Conservation (phyloP, 176 grass and related monocot genomes). For the Urochloa ruziziensis region DNA sequence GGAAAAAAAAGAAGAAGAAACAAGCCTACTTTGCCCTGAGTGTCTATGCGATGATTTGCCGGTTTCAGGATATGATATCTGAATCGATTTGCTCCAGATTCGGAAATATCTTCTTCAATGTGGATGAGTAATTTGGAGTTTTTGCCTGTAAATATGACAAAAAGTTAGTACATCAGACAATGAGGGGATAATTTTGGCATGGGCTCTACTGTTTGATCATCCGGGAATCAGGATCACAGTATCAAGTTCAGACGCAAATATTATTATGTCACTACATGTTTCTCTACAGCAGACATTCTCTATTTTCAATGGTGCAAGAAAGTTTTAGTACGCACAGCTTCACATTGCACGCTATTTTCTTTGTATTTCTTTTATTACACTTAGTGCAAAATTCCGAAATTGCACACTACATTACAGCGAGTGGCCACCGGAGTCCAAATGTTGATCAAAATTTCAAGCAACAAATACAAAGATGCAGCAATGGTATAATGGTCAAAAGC, state of each 20-base stretch:
- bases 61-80: constrained; percentile 65
- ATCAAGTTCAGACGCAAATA: not conserved
- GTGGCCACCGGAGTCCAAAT: not conserved
- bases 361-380: not conserved
- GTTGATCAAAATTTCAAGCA: not conserved
- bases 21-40: not conserved
- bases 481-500: not conserved
- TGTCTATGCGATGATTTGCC: not conserved
- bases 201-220: not conserved
- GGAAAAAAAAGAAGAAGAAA: too few relatives aligned
- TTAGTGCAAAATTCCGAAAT: constrained; percentile 15
- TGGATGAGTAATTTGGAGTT: constrained; percentile 46
- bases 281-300: not conserved
- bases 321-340: not conserved
- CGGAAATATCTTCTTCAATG: constrained; percentile 72
- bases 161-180: not conserved
- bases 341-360: not conserved
- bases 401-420: not conserved
- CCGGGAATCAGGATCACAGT: not conserved
- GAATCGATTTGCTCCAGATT: constrained; percentile 95
- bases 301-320: not conserved
- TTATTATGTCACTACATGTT: not conserved
- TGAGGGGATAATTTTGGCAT: not conserved
- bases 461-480: not conserved
- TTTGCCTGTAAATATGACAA: constrained; percentile 58